Conservation (phyloP, 2,329 filamentous ascomycete species). For the Talaromyces islandicus region DNA sequence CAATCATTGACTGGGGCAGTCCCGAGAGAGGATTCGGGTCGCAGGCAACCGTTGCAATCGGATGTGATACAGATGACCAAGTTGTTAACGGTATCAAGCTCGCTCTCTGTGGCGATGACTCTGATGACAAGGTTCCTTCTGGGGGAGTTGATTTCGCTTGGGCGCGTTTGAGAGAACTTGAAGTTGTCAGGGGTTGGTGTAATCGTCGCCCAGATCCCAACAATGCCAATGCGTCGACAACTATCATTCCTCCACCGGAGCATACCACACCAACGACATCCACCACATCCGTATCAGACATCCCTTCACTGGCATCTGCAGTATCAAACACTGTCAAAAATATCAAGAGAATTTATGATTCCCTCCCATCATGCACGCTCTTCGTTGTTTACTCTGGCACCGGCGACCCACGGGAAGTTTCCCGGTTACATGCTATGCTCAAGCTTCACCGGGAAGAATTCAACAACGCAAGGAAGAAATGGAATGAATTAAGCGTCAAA, state of each 20-base stretch:
- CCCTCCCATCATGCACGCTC: slow-evolving; percentile 53
- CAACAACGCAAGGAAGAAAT: slow-evolving; percentile 50
- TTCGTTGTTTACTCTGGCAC: slow-evolving; percentile 61
- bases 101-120: slow-evolving; percentile 40
- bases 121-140: slow-evolving; percentile 38
- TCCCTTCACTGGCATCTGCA: slow-evolving; percentile 37
- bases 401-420: slow-evolving; percentile 54
- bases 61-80: slow-evolving; percentile 52
- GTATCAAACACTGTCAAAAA: slow-evolving; percentile 46
- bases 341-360: slow-evolving; percentile 49
- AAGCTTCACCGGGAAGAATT: slow-evolving; percentile 53
- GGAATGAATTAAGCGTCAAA: slow-evolving; percentile 57
- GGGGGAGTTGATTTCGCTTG: slow-evolving; percentile 58
- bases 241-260: slow-evolving; percentile 20
- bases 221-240: slow-evolving; percentile 33
- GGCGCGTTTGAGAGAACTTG: slow-evolving; percentile 57
- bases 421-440: slow-evolving; percentile 52
- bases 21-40: slow-evolving; percentile 57
- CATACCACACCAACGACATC: slow-evolving; percentile 14
- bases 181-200: slow-evolving; percentile 56
- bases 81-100: slow-evolving; percentile 52
- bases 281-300: neutral
- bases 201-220: slow-evolving; percentile 43
- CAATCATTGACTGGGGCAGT: slow-evolving; percentile 84
- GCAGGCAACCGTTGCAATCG: slow-evolving; percentile 51